phyloP scores from a whole-genome alignment of 371 early-diverging fungal species.

The Mucor piriformis region DNA sequence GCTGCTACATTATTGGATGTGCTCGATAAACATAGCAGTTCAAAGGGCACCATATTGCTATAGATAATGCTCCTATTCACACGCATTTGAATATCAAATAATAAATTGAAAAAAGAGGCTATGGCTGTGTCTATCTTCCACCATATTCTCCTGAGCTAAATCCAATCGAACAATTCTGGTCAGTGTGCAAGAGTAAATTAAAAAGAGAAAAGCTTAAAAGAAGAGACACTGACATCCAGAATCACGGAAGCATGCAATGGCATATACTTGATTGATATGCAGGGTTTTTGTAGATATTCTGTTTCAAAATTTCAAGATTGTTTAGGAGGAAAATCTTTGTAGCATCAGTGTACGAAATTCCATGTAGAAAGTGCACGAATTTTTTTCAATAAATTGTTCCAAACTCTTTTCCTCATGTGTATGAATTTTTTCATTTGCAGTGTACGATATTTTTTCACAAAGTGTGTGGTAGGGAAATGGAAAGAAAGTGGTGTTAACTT shows the following conservation, averaged over 20 bases:
- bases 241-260: constrained; percentile 10
- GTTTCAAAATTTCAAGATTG: constrained; percentile 7
- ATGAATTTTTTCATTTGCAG: no score
- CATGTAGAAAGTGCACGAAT: no score
- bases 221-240: constrained; percentile 11
- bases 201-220: constrained; percentile 11
- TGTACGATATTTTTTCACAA: no score
- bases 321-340: background rate
- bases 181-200: constrained; percentile 12
- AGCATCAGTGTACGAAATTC: no score
- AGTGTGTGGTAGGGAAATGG: no score
- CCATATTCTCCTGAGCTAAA: constrained; percentile 17
- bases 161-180: constrained; percentile 27
- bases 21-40: constrained; percentile 14
- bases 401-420: no score
- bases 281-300: constrained; percentile 14
- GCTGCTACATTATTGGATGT: background rate
- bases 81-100: constrained; percentile 10
- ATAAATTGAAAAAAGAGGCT: constrained; percentile 15
- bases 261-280: constrained; percentile 2
- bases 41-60: background rate
- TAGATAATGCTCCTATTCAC: constrained; percentile 18
- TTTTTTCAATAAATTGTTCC: no score
- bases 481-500: no score
- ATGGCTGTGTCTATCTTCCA: constrained; percentile 19